These are phyloP conservation scores for Rhizopus stolonifer DNA, from an alignment of 371 early-diverging fungal species.

Conservation along the genomic window DNA sequence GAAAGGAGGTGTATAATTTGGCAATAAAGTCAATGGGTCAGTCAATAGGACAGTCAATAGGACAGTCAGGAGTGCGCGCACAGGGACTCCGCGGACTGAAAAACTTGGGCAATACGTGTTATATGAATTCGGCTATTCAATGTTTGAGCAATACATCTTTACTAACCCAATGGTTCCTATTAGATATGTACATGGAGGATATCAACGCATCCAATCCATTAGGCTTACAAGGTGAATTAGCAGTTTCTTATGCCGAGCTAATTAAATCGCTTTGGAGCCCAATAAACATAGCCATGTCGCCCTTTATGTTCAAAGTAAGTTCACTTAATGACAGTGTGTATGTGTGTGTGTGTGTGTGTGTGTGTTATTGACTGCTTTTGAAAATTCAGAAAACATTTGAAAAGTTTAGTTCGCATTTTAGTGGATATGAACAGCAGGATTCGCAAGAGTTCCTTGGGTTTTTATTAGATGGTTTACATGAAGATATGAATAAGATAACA, in stretches of 20 bases:
- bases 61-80: constrained; percentile 27
- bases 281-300: constrained; percentile 39
- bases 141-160: constrained; percentile 86
- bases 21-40: not conserved
- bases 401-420: constrained; percentile 65
- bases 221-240: constrained; percentile 79
- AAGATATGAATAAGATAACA: constrained; percentile 64
- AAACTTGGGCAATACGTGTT: constrained; percentile 98
- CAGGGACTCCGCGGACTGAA: constrained; percentile 71
- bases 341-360: too few species aligned
- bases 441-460: constrained; percentile 74
- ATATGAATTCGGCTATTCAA: constrained; percentile 96
- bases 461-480: constrained; percentile 75
- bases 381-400: constrained; percentile 50
- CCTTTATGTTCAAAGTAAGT: constrained; percentile 56
- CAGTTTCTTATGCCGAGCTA: constrained; percentile 67
- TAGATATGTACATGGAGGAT: constrained; percentile 66
- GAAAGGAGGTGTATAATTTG: constrained; percentile 1
- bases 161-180: constrained; percentile 82
- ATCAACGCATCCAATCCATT: constrained; percentile 78
- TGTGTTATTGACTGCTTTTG: too few species aligned
- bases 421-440: constrained; percentile 75
- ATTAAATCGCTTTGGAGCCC: constrained; percentile 68
- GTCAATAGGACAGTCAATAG: constrained; percentile 7
- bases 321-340: constrained; percentile 18